Percentiles rank a stretch among this genome's conserved stretches.
Evolutionary conservation across 345 rosid species (phyloP).

Genomic region (Syzygium oleosum): DNA sequence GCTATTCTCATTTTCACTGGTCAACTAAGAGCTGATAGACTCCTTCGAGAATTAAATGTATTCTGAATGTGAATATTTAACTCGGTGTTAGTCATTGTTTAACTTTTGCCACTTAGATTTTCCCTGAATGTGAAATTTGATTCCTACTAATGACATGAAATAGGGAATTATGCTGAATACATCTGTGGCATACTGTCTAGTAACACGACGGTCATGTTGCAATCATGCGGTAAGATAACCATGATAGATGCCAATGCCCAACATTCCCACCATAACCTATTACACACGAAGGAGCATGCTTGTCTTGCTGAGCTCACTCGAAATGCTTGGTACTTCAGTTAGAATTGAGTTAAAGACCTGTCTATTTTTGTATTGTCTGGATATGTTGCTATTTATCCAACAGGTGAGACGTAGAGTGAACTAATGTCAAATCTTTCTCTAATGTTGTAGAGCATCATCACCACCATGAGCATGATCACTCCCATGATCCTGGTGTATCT

Average conservation of each 20-base stretch:
- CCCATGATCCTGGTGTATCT: constrained; percentile 94
- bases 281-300: background rate
- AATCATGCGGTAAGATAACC: background rate
- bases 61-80: background rate
- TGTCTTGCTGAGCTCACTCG: background rate
- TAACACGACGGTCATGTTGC: background rate
- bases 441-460: constrained; percentile 60
- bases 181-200: background rate
- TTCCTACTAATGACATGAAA: background rate
- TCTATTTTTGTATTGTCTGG: background rate
- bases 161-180: background rate
- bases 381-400: background rate
- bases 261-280: background rate
- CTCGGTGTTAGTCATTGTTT: background rate
- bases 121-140: background rate
- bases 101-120: background rate
- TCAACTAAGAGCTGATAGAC: background rate
- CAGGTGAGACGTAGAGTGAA: background rate
- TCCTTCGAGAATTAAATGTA: background rate
- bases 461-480: constrained; percentile 76
- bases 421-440: background rate
- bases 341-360: background rate
- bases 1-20: background rate
- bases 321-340: background rate
- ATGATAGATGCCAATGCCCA: background rate